Evolutionary conservation across 2,329 filamentous ascomycete genomes (phyloP).

Genomic region (Fusarium fujikuroi): DNA sequence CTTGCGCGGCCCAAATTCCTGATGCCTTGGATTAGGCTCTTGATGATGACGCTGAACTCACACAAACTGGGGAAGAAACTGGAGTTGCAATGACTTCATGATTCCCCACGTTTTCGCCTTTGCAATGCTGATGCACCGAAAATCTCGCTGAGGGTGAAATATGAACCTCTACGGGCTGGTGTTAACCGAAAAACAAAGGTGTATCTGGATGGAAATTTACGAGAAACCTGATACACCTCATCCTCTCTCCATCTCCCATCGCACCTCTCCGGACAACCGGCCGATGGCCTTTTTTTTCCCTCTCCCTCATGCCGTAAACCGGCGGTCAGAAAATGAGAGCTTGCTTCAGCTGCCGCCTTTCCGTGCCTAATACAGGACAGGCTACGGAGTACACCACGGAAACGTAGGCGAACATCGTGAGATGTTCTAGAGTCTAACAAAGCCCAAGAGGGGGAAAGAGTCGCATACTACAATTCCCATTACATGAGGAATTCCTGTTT

Average conservation of each 20-base stretch:
- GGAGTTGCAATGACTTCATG: slow-evolving; percentile 40
- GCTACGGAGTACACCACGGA: background rate
- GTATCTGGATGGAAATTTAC: slow-evolving; percentile 6
- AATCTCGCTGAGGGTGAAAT: background rate
- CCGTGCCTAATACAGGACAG: background rate
- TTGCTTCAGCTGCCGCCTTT: slow-evolving; percentile 17
- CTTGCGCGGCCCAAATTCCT: slow-evolving; percentile 3
- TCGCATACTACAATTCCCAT: slow-evolving; percentile 33
- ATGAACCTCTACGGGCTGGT: slow-evolving; percentile 9
- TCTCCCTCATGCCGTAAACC: slow-evolving; percentile 4
- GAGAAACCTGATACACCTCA: slow-evolving; percentile 16
- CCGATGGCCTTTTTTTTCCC: background rate
- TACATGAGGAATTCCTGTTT: slow-evolving; percentile 36
- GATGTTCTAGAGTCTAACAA: slow-evolving; percentile 10
- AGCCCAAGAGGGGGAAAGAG: background rate
- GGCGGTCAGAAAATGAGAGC: slow-evolving; percentile 30
- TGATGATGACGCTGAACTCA: slow-evolving; percentile 10
- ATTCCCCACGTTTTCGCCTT: slow-evolving; percentile 36
- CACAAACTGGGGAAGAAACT: slow-evolving; percentile 34
- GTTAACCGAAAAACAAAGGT: slow-evolving; percentile 12
- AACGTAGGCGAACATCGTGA: slow-evolving; percentile 19
- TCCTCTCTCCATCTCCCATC: background rate
- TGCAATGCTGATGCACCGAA: background rate
- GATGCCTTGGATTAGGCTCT: slow-evolving; percentile 19
- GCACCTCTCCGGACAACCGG: background rate